These are phyloP conservation scores for Xeromyces bisporus DNA, from an alignment of 495 filamentous ascomycete genomes.

Conservation along the genomic window DNA sequence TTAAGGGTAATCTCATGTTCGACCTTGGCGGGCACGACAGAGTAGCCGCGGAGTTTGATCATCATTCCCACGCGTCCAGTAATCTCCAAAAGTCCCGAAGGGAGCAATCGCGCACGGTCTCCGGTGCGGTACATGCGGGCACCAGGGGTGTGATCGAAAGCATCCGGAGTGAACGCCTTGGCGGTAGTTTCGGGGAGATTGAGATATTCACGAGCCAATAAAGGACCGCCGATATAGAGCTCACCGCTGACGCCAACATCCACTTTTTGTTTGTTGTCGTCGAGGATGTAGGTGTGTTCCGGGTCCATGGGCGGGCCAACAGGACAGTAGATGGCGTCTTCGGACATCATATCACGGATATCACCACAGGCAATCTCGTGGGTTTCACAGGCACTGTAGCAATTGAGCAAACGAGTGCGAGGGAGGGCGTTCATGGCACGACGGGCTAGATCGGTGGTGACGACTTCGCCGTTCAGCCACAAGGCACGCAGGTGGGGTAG, in stretches of 20 bases:
- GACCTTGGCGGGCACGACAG: conserved; percentile 67
- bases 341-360: conserved; percentile 41
- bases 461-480: conserved; percentile 58
- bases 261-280: conserved; percentile 36
- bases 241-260: conserved; percentile 58
- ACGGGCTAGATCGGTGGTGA: conserved; percentile 47
- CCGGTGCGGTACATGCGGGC: conserved; percentile 66
- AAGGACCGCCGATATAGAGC: conserved; percentile 61
- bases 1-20: conserved; percentile 43
- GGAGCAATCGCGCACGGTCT: conserved; percentile 55
- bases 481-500: conserved; percentile 42
- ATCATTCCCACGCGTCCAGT: conserved; percentile 64
- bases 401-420: conserved; percentile 46
- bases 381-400: conserved; percentile 56
- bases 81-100: conserved; percentile 59
- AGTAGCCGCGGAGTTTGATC: conserved; percentile 66
- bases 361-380: conserved; percentile 59
- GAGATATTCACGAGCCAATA: conserved; percentile 68
- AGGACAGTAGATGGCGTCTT: conserved; percentile 37
- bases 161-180: conserved; percentile 46
- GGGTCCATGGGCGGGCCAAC: conserved; percentile 44
- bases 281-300: conserved; percentile 41
- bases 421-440: conserved; percentile 43
- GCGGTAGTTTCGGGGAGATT: conserved; percentile 65
- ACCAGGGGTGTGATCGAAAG: conserved; percentile 32